A percentile compares a stretch with the other conserved stretches of the same genome.
These are phyloP conservation scores for Macaranga tanarius DNA, from an alignment of 441 rosid species.

Conservation along the genomic window DNA sequence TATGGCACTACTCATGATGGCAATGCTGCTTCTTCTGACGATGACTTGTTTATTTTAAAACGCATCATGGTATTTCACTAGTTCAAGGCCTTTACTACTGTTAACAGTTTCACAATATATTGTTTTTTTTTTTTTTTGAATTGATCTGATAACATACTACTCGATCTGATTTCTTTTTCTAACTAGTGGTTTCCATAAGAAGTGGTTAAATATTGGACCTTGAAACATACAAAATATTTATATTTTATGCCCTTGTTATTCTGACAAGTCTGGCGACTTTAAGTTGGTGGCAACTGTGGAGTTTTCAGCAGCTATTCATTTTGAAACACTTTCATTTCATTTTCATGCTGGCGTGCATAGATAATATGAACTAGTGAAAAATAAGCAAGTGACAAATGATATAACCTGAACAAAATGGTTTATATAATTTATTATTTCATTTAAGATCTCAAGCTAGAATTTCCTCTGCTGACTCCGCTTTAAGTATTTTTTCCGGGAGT, in stretches of 20 bases:
- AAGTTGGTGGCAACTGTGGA: neutral
- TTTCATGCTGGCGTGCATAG: neutral
- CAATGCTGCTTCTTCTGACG: constrained; percentile 45
- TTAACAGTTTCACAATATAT: neutral
- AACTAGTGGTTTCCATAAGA: neutral
- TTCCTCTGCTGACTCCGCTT: neutral
- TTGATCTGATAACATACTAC: neutral
- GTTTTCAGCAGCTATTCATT: neutral
- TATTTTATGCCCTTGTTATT: neutral
- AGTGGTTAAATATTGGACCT: neutral
- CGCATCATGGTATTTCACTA: constrained; percentile 72
- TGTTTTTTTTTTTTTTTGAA: neutral
- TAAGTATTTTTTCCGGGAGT: neutral
- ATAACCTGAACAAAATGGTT: neutral
- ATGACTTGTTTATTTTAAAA: constrained; percentile 68
- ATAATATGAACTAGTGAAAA: neutral
- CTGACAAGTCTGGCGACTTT: neutral
- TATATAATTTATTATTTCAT: neutral
- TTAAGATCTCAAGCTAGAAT: neutral
- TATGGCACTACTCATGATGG: constrained; percentile 39
- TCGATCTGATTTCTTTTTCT: neutral
- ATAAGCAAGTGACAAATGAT: neutral
- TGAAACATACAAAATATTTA: neutral
- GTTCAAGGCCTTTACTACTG: neutral
- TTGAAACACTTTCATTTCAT: neutral